These are phyloP conservation scores for Lipomyces mesembrius DNA, from an alignment of 805 yeast genomes.

Conservation along the genomic window DNA sequence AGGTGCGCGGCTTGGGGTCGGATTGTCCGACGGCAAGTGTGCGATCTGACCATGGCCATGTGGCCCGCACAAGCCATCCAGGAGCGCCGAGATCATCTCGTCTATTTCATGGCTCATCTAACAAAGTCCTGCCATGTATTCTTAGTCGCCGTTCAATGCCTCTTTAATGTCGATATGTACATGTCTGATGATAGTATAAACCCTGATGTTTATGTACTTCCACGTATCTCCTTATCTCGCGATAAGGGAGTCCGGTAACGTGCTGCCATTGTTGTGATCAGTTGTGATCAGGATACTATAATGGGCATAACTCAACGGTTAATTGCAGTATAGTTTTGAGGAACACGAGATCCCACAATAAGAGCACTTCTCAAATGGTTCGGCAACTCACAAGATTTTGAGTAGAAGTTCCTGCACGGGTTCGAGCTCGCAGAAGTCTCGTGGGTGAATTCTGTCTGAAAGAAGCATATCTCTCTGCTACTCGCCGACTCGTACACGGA, in stretches of 20 bases:
- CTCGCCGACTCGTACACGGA: background rate
- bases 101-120: background rate
- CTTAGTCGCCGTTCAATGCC: background rate
- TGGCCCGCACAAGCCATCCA: conserved; percentile 5
- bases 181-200: too few relatives aligned
- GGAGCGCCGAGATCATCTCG: background rate
- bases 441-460: background rate
- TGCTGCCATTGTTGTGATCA: background rate
- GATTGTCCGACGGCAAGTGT: background rate
- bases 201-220: background rate
- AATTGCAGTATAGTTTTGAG: too few relatives aligned
- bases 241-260: background rate
- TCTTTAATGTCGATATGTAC: background rate
- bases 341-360: too few relatives aligned
- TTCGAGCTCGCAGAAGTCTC: background rate
- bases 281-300: background rate
- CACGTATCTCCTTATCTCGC: background rate
- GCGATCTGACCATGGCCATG: background rate
- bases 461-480: background rate
- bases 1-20: background rate
- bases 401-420: too few relatives aligned
- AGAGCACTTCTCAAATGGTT: too few relatives aligned
- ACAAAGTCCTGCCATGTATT: background rate
- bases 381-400: too few relatives aligned
- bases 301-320: background rate